phyloP scores from a whole-genome alignment of 78 protist genomes.

The Polysphondylium violaceum region DNA sequence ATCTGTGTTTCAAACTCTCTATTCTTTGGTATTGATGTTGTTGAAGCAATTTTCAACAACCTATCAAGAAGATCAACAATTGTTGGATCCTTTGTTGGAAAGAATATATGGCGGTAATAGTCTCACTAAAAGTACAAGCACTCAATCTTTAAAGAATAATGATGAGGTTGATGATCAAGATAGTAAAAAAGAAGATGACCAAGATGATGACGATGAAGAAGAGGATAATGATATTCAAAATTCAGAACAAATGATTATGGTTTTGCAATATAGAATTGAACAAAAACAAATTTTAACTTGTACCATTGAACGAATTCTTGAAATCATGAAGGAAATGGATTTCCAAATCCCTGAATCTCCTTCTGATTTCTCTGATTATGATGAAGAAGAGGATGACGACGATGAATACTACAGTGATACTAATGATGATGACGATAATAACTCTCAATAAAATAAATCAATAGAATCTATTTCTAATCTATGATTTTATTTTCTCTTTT shows the following conservation, averaged over 20 bases:
- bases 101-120: not conserved
- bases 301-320: conserved; percentile 24
- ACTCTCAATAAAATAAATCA: no score
- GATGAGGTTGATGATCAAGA: not conserved
- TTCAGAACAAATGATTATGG: conserved; percentile 70
- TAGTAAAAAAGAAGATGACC: not conserved
- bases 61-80: conserved; percentile 50
- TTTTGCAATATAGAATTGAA: conserved; percentile 69
- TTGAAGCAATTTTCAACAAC: conserved; percentile 55
- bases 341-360: conserved; percentile 62
- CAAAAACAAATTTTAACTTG: conserved; percentile 50
- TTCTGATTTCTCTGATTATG: conserved; percentile 13
- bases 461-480: no score
- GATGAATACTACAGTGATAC: not conserved
- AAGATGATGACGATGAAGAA: conserved; percentile 5
- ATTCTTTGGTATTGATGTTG: conserved; percentile 27
- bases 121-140: not conserved
- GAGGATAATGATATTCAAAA: conserved; percentile 13
- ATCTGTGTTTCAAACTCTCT: conserved; percentile 46
- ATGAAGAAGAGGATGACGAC: not conserved
- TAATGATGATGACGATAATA: not conserved
- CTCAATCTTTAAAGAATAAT: no score
- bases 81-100: conserved; percentile 14
- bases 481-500: no score
- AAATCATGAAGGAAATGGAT: conserved; percentile 36